Conservation (phyloP, 352 stramenopile species). For the Phytophthora pistaciae region DNA sequence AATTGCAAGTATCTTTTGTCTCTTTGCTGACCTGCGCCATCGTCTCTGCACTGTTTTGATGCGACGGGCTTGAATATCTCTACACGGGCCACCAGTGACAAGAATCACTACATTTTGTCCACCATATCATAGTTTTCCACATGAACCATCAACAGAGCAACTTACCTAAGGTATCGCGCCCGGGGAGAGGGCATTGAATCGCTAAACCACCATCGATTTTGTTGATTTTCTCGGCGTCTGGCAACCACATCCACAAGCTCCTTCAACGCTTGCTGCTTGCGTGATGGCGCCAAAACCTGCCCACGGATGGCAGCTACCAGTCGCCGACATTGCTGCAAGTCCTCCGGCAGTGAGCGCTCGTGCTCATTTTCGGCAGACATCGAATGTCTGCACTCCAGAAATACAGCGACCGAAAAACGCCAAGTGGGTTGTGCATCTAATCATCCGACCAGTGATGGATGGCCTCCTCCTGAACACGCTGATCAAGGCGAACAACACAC, state of each 20-base stretch:
- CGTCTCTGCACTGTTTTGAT: conserved; percentile 24
- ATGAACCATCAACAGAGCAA: neutral
- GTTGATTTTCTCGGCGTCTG: neutral
- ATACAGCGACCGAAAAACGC: conserved; percentile 15
- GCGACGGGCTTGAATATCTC: conserved; percentile 15
- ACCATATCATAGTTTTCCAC: neutral
- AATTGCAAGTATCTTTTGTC: neutral
- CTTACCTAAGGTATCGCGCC: conserved; percentile 33
- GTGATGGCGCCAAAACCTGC: conserved; percentile 48
- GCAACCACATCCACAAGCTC: conserved; percentile 37
- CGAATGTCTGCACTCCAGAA: conserved; percentile 7
- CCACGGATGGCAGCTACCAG: conserved; percentile 61
- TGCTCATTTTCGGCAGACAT: conserved; percentile 14
- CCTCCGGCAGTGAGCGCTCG: conserved; percentile 29
- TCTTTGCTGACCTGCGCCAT: conserved; percentile 22
- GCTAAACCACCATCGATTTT: conserved; percentile 1
- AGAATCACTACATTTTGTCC: neutral
- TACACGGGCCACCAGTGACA: neutral
- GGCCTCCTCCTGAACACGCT: no score
- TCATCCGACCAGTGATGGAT: no score
- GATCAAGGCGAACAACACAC: no score
- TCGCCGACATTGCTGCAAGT: conserved; percentile 62
- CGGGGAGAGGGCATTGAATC: conserved; percentile 27
- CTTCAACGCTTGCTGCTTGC: conserved; percentile 45
- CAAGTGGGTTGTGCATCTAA: neutral